Evolutionary conservation across 2,329 filamentous ascomycete genomes (phyloP), one percentile per base, ranked within the genome.

Genomic region (Talaromyces piceae): DNA sequence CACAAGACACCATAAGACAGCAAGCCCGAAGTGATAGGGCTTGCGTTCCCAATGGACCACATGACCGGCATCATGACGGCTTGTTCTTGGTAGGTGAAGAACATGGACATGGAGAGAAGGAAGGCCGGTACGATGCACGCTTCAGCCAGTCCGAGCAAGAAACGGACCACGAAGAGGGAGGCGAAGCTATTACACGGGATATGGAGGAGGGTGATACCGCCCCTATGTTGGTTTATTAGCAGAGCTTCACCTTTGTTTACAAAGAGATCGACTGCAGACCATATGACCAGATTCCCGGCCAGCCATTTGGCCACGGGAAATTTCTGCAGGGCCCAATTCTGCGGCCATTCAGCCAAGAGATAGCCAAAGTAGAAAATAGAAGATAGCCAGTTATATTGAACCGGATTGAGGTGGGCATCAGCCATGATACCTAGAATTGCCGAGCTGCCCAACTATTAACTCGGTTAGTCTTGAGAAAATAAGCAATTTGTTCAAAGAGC

Each of bases 61-160:
- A 70, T 70, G n/a, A 67, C 61, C 1, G 66, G 66, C 50, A 52
- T 52, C 22, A 52, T 16, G 3, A 52, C 50, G 2, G 50, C 68
- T 45, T 70, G 68, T 52, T 69, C 67, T 11, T 63, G 57, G 44
- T 67, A 68, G 1, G 63, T 68, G 53, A 67, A 67, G 48, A 69
- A 68, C 63, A 69, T 67, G 4, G 64, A 68, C 55, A 75, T 56
- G 16, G 54, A 67, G 13, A 72, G 63, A 9, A 72, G 56, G 43
- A 79, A 75, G 1, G 71, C 73, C 0, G 78, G 78, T 0, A 73
- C 74, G 41, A 79, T 73, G 8, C 70, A 75, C 2, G 77, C 76
- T 60, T 81, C 78, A 1, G 74, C 73, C 13, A 76, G 67, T 3
- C 78, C 78, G 0, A 80, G 68, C 11, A 80, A 63, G 57, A 80